Conservation (phyloP, 2,329 filamentous ascomycete genomes). For the Pyricularia sp. region DNA sequence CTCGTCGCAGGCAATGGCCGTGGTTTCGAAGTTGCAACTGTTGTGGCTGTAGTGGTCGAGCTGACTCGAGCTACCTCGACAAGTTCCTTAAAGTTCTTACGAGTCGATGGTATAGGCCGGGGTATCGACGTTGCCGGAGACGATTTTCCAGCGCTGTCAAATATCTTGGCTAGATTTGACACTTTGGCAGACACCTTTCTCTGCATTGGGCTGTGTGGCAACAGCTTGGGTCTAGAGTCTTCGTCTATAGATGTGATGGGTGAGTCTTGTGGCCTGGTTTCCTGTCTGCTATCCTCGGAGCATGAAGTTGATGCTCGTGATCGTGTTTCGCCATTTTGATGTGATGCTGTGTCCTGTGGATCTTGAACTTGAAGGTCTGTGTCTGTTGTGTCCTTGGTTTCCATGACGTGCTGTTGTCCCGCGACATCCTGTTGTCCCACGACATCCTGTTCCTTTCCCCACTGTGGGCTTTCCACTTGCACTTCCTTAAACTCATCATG, state of each 20-base stretch:
- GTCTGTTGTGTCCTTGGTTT: not conserved
- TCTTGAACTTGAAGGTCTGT: not conserved
- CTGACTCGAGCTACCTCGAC: not conserved
- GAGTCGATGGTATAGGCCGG: not conserved
- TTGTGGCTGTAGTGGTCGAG: not conserved
- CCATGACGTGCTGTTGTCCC: not conserved
- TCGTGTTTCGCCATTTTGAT: not conserved
- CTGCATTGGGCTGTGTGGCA: conserved; percentile 16
- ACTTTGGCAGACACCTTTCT: conserved; percentile 30
- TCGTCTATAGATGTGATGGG: conserved; percentile 33
- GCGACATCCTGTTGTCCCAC: not conserved
- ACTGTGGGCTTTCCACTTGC: not conserved
- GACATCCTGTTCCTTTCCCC: not conserved
- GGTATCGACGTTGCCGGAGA: not conserved
- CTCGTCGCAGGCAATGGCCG: not conserved
- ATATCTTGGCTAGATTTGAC: conserved; percentile 36
- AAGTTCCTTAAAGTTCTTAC: not conserved
- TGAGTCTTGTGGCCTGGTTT: conserved; percentile 23
- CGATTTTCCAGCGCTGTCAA: conserved; percentile 23
- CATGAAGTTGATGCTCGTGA: conserved; percentile 10
- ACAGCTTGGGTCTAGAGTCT: conserved; percentile 16
- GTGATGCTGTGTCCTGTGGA: not conserved
- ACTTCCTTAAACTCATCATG: not conserved
- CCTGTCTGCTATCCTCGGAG: conserved; percentile 18
- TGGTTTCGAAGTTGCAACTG: not conserved